Evolutionary conservation across 2,329 filamentous ascomycete genomes (phyloP).

Genomic region (Aspergillus unguis): DNA sequence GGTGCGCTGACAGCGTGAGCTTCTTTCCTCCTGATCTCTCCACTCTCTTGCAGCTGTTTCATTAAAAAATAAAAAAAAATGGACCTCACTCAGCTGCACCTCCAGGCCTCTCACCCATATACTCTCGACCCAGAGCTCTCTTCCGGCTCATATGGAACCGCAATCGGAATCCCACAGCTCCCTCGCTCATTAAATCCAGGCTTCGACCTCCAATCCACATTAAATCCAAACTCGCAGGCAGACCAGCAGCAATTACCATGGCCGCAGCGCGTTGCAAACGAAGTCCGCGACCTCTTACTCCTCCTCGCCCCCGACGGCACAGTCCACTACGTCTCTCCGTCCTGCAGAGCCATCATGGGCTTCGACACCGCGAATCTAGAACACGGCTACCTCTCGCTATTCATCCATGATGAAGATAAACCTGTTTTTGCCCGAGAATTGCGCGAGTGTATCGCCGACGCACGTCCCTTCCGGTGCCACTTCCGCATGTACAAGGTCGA

Average conservation of each 20-base stretch:
- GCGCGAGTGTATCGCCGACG: conserved; percentile 80
- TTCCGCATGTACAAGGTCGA: conserved; percentile 78
- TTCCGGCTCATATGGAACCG: neutral
- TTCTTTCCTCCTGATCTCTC: too few relatives aligned
- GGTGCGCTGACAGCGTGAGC: too few relatives aligned
- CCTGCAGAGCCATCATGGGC: conserved; percentile 69
- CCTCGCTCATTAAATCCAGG: neutral
- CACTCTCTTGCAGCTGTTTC: too few relatives aligned
- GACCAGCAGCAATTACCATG: conserved; percentile 60
- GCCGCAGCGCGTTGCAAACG: conserved; percentile 84
- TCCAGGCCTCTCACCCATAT: conserved; percentile 5
- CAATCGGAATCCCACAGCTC: conserved; percentile 1
- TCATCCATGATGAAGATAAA: conserved; percentile 82
- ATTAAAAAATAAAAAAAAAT: neutral
- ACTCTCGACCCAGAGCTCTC: conserved; percentile 1
- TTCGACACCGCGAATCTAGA: conserved; percentile 68
- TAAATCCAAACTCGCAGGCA: conserved; percentile 49
- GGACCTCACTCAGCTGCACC: conserved; percentile 8
- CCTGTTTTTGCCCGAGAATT: conserved; percentile 81
- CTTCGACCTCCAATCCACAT: conserved; percentile 9
- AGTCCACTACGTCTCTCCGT: conserved; percentile 82
- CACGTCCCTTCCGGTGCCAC: conserved; percentile 77
- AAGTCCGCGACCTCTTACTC: conserved; percentile 82
- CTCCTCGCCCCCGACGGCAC: conserved; percentile 81
- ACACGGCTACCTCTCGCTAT: conserved; percentile 73